Evolutionary conservation across 768 basidiomycete genomes (phyloP), one percentile per base, ranked within the genome.

Genomic region (Boletus barrowsii): DNA sequence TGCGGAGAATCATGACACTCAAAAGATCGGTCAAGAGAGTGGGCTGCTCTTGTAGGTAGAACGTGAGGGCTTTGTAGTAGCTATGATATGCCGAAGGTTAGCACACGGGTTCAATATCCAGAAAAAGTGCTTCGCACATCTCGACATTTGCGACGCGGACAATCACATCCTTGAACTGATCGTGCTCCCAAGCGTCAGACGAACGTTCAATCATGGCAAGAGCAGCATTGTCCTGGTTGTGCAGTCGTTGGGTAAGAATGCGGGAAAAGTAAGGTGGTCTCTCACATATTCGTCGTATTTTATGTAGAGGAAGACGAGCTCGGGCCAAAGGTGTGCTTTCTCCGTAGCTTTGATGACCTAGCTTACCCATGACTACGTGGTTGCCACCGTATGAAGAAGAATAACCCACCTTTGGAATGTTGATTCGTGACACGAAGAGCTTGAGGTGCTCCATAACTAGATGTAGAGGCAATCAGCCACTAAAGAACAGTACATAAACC

Each of bases 151-250:
- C 96, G 20, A 90, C 95, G 55, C 95, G 90, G 66, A 98, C 91
- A 51, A 97, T 82, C 53, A 97, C 87, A 62, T 98, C 97, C 80
- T 98, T 98, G 86, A 99, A 99, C 71, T 98, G 96, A 65, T 93
- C 95, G 76, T 99, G 97, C 53, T 99, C 97, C 95, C 95, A 99
- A 46, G 94, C 93, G 72, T 97, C 93, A n/a, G 92, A 83, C 2
- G 97, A 91, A 18, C 95, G 88, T 71, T 99, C 97, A 70, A 98
- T 98, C 95, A 98, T 99, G 5, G 94, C 93, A 61, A 98, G 78
- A 36, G 96, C 92, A 32, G 97, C 96, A 66, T 99, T 98, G 70
- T 98, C 97, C 84, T 93, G 39, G 52, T 61, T 41, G 29, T 26
- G 11, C 32, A n/a, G 35, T 54, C 55, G 30, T 45, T 50, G 15